Conservation (phyloP, 2,329 filamentous ascomycete species). For the Alternaria viburni region DNA sequence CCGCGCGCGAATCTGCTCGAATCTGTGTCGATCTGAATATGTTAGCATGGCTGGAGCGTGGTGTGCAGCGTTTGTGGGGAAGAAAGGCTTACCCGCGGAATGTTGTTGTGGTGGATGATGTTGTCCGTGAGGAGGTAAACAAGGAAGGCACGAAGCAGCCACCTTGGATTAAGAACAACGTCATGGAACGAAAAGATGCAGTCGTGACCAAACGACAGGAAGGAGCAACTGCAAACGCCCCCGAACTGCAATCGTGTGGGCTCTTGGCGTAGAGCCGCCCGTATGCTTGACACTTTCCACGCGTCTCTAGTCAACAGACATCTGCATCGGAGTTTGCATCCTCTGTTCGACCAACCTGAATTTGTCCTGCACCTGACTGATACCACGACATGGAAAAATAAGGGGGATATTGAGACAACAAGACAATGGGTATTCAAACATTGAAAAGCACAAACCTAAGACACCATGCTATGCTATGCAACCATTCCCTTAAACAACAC, state of each 20-base stretch:
- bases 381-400: not conserved
- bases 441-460: not conserved
- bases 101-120: conserved; percentile 9
- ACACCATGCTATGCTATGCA: not conserved
- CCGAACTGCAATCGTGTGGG: not conserved
- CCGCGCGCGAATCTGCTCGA: conserved; percentile 40
- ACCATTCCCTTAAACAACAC: not conserved
- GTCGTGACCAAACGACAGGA: not conserved
- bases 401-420: not conserved
- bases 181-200: conserved; percentile 8
- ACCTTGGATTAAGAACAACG: conserved; percentile 10
- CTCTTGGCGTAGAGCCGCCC: not conserved
- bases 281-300: not conserved
- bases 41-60: conserved; percentile 42
- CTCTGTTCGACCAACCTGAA: not conserved
- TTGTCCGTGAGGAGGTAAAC: conserved; percentile 16
- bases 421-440: not conserved
- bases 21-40: conserved; percentile 40
- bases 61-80: conserved; percentile 4
- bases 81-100: conserved; percentile 22
- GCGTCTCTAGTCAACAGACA: not conserved
- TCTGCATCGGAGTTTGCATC: not conserved
- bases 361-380: too few relatives aligned
- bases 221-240: not conserved
- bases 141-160: conserved; percentile 23